Evolutionary conservation across 345 rosid genomes (phyloP).

Genomic region (Isatis tinctoria): DNA sequence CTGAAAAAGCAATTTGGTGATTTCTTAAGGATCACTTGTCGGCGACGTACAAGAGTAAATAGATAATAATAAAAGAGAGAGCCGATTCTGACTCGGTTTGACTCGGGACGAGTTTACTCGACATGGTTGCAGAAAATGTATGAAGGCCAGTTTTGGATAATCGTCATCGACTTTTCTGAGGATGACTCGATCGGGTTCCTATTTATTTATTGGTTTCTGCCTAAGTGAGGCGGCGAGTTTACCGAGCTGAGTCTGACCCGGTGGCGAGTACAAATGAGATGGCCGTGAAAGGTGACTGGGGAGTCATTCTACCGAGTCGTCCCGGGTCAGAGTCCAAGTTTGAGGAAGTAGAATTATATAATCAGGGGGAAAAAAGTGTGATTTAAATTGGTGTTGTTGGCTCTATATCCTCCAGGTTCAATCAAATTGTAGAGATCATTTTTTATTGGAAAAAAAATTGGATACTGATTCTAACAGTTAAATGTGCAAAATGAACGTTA

Average conservation of each 20-base stretch:
- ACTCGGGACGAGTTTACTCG: conserved; percentile 32
- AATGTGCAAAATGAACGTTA: not conserved
- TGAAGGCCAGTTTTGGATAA: not conserved
- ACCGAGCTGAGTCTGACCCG: conserved; percentile 1
- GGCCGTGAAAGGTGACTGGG: conserved; percentile 42
- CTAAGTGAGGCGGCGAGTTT: conserved; percentile 13
- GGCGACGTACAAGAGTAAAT: not conserved
- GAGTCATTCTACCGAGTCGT: conserved; percentile 58
- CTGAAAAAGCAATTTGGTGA: conserved; percentile 53
- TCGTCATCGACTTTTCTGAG: conserved; percentile 15
- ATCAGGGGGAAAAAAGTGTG: not conserved
- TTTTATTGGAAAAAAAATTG: not conserved
- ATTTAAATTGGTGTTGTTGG: conserved; percentile 1
- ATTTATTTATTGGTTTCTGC: conserved; percentile 1
- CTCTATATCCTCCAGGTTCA: conserved; percentile 8
- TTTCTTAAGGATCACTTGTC: not conserved
- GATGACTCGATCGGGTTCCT: conserved; percentile 2
- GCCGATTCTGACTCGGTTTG: conserved; percentile 25
- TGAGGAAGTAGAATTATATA: not conserved
- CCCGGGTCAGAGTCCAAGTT: conserved; percentile 51
- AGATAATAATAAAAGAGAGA: conserved; percentile 3
- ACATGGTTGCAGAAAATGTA: not conserved
- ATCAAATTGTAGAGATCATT: conserved; percentile 10
- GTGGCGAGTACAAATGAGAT: conserved; percentile 38
- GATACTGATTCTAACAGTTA: not conserved